A percentile compares a stretch with the other conserved stretches of the same genome.
phyloP scores from a whole-genome alignment of 495 filamentous ascomycete species.

The Articulospora tetracladia region DNA sequence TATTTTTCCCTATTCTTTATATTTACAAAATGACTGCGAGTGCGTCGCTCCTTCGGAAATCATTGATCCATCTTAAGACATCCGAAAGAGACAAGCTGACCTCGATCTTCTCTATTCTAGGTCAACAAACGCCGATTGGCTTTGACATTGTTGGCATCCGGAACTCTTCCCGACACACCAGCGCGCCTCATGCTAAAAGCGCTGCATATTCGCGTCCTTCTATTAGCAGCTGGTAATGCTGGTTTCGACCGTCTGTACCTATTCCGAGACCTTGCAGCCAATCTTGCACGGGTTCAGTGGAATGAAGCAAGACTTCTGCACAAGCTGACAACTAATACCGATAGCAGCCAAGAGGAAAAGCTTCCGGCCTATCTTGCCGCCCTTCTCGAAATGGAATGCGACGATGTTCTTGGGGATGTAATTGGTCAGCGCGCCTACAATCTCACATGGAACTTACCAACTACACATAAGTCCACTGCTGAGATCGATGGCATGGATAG shows the following conservation, averaged over 20 bases:
- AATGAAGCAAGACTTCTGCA: slow-evolving; percentile 68
- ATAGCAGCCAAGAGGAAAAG: slow-evolving; percentile 50
- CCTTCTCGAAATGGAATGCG: slow-evolving; percentile 71
- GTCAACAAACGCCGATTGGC: slow-evolving; percentile 84
- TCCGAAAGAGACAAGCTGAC: not conserved
- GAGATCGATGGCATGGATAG: slow-evolving; percentile 72
- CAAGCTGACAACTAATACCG: slow-evolving; percentile 47
- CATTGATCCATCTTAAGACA: too few relatives aligned
- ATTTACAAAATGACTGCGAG: not conserved
- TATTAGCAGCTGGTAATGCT: slow-evolving; percentile 71
- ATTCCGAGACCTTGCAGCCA: slow-evolving; percentile 61
- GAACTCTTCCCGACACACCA: slow-evolving; percentile 81
- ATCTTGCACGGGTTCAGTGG: slow-evolving; percentile 74
- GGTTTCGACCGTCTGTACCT: slow-evolving; percentile 56
- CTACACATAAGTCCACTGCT: slow-evolving; percentile 56
- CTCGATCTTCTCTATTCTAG: not conserved
- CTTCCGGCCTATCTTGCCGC: slow-evolving; percentile 73
- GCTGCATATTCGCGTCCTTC: slow-evolving; percentile 80
- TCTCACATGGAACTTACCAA: slow-evolving; percentile 81
- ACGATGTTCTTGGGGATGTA: slow-evolving; percentile 69
- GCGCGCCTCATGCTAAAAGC: slow-evolving; percentile 87
- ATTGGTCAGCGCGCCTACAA: slow-evolving; percentile 88
- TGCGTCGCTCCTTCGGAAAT: too few relatives aligned
- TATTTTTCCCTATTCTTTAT: too few relatives aligned
- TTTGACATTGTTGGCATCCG: slow-evolving; percentile 83